Evolutionary conservation across 2,329 filamentous ascomycete genomes (phyloP).

Genomic region (Apiospora sp.): DNA sequence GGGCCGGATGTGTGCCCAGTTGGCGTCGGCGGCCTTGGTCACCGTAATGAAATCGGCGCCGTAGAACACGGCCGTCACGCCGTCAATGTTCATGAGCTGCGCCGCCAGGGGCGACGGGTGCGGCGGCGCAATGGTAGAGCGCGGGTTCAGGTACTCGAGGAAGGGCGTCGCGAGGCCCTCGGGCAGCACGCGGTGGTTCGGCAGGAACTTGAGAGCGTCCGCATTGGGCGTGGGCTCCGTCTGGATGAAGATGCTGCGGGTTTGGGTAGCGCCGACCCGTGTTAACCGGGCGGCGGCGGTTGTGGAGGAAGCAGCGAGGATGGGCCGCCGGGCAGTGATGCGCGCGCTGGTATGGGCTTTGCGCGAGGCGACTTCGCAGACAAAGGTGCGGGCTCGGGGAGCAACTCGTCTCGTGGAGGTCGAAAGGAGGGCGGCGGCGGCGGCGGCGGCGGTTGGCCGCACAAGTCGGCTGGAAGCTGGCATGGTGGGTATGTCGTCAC

Average conservation of each 20-base stretch:
- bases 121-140: slow-evolving; percentile 86
- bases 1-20: slow-evolving; percentile 94
- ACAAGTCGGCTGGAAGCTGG: slow-evolving; percentile 35
- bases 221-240: slow-evolving; percentile 93
- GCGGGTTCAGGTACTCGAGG: slow-evolving; percentile 90
- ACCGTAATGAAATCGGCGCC: slow-evolving; percentile 96
- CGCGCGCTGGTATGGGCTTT: slow-evolving; percentile 41
- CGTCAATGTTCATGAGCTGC: slow-evolving; percentile 90
- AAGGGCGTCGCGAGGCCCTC: slow-evolving; percentile 74
- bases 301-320: slow-evolving; percentile 29
- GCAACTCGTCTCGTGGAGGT: slow-evolving; percentile 31
- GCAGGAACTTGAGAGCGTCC: slow-evolving; percentile 96
- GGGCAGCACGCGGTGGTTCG: slow-evolving; percentile 87
- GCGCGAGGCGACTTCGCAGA: slow-evolving; percentile 33
- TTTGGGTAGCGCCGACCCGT: not conserved
- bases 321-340: slow-evolving; percentile 37
- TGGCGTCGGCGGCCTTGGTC: slow-evolving; percentile 85
- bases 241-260: slow-evolving; percentile 94
- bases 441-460: slow-evolving; percentile 37
- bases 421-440: slow-evolving; percentile 34
- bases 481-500: slow-evolving; percentile 21
- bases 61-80: slow-evolving; percentile 94
- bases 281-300: slow-evolving; percentile 30
- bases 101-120: slow-evolving; percentile 91
- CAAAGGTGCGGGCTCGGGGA: slow-evolving; percentile 34